A percentile compares a stretch with the other conserved stretches of the same genome.
Evolutionary conservation across 2,329 filamentous ascomycete genomes (phyloP).

Genomic region (Penicillium rolfsii): DNA sequence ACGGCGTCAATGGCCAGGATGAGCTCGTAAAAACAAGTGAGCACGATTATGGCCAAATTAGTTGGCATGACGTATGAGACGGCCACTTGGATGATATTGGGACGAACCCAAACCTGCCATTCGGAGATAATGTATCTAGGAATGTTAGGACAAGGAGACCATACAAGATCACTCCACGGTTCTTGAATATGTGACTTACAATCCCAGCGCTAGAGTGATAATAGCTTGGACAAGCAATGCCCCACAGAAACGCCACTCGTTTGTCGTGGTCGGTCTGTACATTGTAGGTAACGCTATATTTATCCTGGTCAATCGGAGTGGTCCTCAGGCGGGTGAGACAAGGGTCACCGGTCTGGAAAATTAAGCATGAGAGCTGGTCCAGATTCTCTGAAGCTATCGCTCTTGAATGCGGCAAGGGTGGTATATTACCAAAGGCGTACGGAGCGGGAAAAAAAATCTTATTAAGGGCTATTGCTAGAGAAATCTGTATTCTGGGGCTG

Average conservation of each 20-base stretch:
- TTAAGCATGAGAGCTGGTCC: background rate
- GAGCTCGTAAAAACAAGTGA: conserved; percentile 19
- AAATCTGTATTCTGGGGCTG: background rate
- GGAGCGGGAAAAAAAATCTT: background rate
- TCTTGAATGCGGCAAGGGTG: background rate
- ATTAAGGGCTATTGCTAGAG: background rate
- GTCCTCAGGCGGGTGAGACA: background rate
- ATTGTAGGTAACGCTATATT: background rate
- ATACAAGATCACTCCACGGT: background rate
- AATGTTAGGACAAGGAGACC: background rate
- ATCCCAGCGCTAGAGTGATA: conserved; percentile 6
- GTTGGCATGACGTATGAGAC: conserved; percentile 17
- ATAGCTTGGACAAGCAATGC: conserved; percentile 9
- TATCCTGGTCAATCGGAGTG: background rate
- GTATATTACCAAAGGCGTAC: background rate
- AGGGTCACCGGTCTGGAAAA: background rate
- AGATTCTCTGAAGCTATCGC: background rate
- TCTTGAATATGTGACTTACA: conserved; percentile 9
- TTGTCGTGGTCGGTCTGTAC: conserved; percentile 6
- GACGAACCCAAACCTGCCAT: conserved; percentile 22
- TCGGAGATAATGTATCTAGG: conserved; percentile 16
- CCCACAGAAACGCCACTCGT: conserved; percentile 16
- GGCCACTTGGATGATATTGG: conserved; percentile 18
- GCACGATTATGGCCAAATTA: conserved; percentile 15
- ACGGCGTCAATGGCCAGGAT: conserved; percentile 23